A percentile compares a stretch with the other conserved stretches of the same genome.
phyloP scores from a whole-genome alignment of 129 eudicot genomes.

The Ambrosia artemisiifolia region DNA sequence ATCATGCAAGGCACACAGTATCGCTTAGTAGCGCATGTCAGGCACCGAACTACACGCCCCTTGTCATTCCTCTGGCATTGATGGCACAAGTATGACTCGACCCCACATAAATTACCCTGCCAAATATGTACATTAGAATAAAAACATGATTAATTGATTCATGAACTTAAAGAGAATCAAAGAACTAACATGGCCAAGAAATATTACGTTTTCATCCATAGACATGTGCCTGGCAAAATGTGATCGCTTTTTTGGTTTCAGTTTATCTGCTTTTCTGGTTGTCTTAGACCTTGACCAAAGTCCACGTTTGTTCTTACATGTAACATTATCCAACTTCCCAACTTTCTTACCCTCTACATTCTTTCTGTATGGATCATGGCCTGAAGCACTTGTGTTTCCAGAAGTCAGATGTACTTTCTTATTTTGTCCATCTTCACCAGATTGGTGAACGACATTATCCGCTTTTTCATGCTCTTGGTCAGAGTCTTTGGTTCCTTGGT shows the following conservation, averaged over 20 bases:
- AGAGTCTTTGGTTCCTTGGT: neutral
- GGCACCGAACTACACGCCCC: conserved; percentile 60
- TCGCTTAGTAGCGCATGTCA: conserved; percentile 44
- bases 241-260: neutral
- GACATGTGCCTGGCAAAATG: neutral
- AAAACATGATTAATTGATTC: neutral
- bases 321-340: neutral
- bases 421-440: neutral
- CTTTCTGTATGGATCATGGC: neutral
- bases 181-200: neutral
- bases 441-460: neutral
- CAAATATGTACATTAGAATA: neutral
- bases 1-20: conserved; percentile 59
- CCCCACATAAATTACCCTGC: neutral
- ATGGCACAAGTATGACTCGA: conserved; percentile 50
- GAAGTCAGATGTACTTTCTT: neutral
- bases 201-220: conserved; percentile 10
- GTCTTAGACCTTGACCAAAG: neutral
- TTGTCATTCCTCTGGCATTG: conserved; percentile 84
- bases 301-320: neutral
- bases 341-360: neutral
- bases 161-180: neutral
- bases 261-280: neutral
- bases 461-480: neutral
- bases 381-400: neutral